Conservation (phyloP, 371 early-diverging fungal genomes). For the Lichtheimia corymbifera region DNA sequence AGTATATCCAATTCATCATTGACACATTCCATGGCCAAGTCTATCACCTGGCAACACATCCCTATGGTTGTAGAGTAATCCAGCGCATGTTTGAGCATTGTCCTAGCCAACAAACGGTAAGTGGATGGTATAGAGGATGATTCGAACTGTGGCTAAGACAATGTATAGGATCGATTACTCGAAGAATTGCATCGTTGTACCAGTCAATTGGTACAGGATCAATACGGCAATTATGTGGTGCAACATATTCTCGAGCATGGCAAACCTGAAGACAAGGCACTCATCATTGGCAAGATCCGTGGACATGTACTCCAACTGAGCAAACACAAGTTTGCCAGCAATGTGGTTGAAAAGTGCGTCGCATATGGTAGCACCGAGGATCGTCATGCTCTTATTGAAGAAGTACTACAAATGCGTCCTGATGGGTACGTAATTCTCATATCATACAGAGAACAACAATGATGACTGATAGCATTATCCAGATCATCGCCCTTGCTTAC, state of each 20-base stretch:
- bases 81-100: conserved; percentile 99
- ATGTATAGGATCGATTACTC: conserved; percentile 64
- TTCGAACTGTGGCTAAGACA: neutral
- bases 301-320: conserved; percentile 88
- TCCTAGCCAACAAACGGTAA: conserved; percentile 78
- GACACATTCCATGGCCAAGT: conserved; percentile 98
- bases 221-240: conserved; percentile 98
- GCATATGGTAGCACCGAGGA: conserved; percentile 74
- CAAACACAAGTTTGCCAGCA: conserved; percentile 99
- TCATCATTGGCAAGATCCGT: conserved; percentile 88
- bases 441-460: neutral
- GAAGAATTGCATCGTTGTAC: conserved; percentile 93
- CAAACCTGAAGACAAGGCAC: conserved; percentile 77
- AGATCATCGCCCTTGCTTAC: conserved; percentile 81
- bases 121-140: conserved; percentile 1
- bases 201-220: conserved; percentile 93
- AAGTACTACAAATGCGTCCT: conserved; percentile 70
- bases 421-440: conserved; percentile 59
- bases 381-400: conserved; percentile 81
- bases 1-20: conserved; percentile 94
- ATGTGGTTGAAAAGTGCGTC: conserved; percentile 97
- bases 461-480: neutral
- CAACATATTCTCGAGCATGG: conserved; percentile 99
- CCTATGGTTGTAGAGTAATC: conserved; percentile 99
- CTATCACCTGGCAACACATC: conserved; percentile 95